Base-by-base conservation (phyloP, 495 filamentous ascomycete genomes). In the Hyaloscypha variabilis region DNA sequence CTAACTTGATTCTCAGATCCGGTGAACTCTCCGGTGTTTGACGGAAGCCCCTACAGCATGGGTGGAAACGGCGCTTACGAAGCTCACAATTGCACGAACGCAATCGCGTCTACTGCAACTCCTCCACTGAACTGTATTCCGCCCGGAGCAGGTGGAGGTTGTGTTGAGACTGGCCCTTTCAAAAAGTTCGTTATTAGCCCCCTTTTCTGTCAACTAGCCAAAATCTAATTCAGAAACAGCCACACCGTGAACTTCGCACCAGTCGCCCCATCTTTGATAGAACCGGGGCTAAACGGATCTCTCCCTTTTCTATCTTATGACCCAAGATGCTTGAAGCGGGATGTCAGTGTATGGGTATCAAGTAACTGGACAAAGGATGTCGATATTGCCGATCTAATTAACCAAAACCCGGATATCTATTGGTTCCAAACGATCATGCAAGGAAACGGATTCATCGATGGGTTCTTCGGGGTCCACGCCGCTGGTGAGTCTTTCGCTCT, bases 281-380 rank as follows among this genome's bases (percentile, higher is more conserved):
- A 65, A 60, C 51, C 58, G 1, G 31, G 13, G 13, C 39, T 62
- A 14, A 31, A 34, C 13, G 2, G 31, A 34, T 34, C 31, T 8
- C 31, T 34, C 36, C 50, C 23, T 30, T 31, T 21, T 6, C n/a
- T 36, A 25, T 50, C 55, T 51, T 11, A 14, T 49, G 24, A 69
- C 66, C 24, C 85, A 1, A 87, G 88, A 49, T 93, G 90, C 60
- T 74, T 93, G 60, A 84, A 78, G 39, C 85, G 91, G 8, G 90
- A 91, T 69, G 76, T 94, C 65, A 83, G 81, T 56, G 71, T 78
- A 10, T 77, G 71, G 46, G 56, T 55, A 10, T 67, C 63, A 69
- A 34, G 50, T 72, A 13, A 46, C n/a, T 71, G 42, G 54, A 56
- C 31, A 28, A 65, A 28, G 3, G 58, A 63, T 53, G 23, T 23